A percentile compares a stretch with the other conserved stretches of the same genome.
Conservation (phyloP, 192 early-diverging fungal species). For the Coemansia asiatica region DNA sequence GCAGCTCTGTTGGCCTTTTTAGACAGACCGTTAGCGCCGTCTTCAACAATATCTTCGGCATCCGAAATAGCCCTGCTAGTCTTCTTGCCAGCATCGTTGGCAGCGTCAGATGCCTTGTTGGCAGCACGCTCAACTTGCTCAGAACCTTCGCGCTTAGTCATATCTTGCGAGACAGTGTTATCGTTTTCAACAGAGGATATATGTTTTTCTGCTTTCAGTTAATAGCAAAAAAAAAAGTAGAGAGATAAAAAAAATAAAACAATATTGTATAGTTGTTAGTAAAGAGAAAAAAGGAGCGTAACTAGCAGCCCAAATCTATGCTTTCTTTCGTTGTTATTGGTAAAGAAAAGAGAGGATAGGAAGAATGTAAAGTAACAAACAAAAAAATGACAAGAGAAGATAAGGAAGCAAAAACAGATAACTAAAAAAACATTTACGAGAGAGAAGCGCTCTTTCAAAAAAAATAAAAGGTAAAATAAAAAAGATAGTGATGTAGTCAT, state of each 20-base stretch:
- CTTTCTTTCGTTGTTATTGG: too few relatives aligned
- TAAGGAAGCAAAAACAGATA: too few relatives aligned
- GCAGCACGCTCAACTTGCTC: constrained; percentile 26
- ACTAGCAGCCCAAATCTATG: too few relatives aligned
- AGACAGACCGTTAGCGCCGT: not conserved
- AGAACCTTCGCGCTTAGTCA: constrained; percentile 24
- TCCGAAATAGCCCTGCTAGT: constrained; percentile 4
- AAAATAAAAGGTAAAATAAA: too few relatives aligned
- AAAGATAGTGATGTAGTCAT: not conserved
- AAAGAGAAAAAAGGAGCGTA: not conserved
- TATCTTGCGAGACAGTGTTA: not conserved
- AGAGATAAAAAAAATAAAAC: not conserved
- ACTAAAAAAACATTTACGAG: too few relatives aligned
- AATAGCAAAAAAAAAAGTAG: too few relatives aligned
- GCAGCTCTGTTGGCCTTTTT: constrained; percentile 24
- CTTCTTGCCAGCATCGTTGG: constrained; percentile 13
- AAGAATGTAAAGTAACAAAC: too few relatives aligned
- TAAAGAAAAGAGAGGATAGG: not conserved
- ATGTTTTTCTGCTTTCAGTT: not conserved
- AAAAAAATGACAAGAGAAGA: too few relatives aligned
- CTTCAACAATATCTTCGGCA: constrained; percentile 15
- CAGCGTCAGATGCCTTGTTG: constrained; percentile 16
- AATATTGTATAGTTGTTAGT: not conserved
- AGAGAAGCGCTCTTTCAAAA: too few relatives aligned
- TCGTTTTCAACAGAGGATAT: not conserved